Base-by-base conservation (phyloP, 176 grass and related monocot species). In the Dactylis glomerata region DNA sequence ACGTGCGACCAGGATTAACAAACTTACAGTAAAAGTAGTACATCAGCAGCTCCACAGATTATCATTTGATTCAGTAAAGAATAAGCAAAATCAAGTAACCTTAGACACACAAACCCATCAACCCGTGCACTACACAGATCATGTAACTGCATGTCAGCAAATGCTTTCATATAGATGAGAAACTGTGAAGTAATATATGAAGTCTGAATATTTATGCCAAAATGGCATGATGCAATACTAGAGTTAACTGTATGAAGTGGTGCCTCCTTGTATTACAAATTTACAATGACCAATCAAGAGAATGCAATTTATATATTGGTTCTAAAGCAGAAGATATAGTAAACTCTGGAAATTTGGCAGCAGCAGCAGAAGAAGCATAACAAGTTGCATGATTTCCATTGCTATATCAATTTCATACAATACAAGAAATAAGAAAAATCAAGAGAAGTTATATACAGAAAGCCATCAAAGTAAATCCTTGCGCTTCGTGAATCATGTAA, bases 121-220 rank as follows among this genome's bases (percentile, higher is more conserved):
- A 10, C 17, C 1, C 26, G 20, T 28, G 13, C 70, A 51, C 13
- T 55, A 37, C 0, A 2, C 13, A 72, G 78, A 73, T 64, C 52
- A 28, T 86, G 78, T 62, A 71, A 82, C 78, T 26, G 62, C 32
- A 86, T 20, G 42, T 74, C 67, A 56, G 87, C 16, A 36, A 54
- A 40, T 54, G 46, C 14, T 81, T 81, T 40, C 5, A 8, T 68
- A 54, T 19, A 81, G 31, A 81, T 33, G 24, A 1, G 34, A 38
- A 15, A 47, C 1, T 81, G n/a, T 37, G 30, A 68, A 10, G 30
- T 3, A n/a, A 10, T 34, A 26, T 40, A n/a, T 26, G 20, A 40
- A 40, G 19, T 67, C 20, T 37, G 44, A 81, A 50, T 16, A 68
- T 36, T 68, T 7, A 27, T 81, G 41, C 14, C 79, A 68, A 81